Percentiles rank a stretch among this genome's conserved stretches.
These are phyloP conservation scores for Suillus plorans DNA, from an alignment of 768 basidiomycete genomes.

Conservation along the genomic window DNA sequence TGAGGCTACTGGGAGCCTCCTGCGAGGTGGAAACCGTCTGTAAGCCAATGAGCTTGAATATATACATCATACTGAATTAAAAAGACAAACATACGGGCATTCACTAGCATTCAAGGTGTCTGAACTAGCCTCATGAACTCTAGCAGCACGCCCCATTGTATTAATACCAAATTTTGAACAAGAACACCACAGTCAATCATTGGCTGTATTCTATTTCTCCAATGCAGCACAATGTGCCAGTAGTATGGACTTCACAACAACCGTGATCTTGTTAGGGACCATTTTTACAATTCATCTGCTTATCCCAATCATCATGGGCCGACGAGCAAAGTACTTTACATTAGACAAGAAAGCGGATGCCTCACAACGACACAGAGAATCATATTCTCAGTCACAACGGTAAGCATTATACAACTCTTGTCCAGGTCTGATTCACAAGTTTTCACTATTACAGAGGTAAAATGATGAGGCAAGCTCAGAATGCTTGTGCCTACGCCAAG, in stretches of 20 bases:
- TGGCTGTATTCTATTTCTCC: not conserved
- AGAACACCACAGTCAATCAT: not conserved
- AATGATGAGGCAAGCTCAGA: not conserved
- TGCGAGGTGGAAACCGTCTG: not conserved
- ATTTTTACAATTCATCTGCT: not conserved
- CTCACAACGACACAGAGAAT: not conserved
- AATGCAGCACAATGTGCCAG: not conserved
- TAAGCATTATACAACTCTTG: no score
- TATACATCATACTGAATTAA: not conserved
- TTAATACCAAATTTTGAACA: not conserved
- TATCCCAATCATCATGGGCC: not conserved
- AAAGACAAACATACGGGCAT: not conserved
- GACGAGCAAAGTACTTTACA: not conserved
- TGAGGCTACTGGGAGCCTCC: no score
- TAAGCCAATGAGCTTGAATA: not conserved
- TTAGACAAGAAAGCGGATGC: not conserved
- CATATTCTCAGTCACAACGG: not conserved
- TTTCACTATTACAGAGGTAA: not conserved
- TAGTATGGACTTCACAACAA: not conserved
- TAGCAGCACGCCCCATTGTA: not conserved
- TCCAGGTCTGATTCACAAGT: no score
- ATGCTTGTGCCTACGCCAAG: not conserved
- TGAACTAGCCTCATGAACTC: not conserved
- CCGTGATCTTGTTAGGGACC: not conserved
- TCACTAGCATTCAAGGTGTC: not conserved